Evolutionary conservation across 176 grass and related monocot genomes (phyloP), one percentile per base, ranked within the genome.

Genomic region (Luzula sylvatica): DNA sequence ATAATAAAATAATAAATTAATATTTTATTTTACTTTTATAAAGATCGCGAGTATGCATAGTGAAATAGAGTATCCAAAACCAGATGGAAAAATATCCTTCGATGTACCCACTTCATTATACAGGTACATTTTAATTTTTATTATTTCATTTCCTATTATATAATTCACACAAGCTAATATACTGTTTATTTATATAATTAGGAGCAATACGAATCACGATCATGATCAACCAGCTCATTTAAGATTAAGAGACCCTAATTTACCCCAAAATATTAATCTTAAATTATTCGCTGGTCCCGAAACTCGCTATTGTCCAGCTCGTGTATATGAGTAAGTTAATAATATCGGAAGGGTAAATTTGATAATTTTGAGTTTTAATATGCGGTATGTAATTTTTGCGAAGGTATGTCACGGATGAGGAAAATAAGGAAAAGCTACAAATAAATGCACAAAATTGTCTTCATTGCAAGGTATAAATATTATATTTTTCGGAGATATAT

Each of bases 191-290:
- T 42, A n/a, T n/a, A 47, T 32, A 29, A 17, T 38, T 74, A 96
- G 92, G 85, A 96, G 92, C 60, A 96, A 79, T 61, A 90, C 92
- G 72, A 90, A 96, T 74, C 92, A 96, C 65, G 92, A 96, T 60
- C 92, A 96, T 65, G 71, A 96, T 75, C 92, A 96, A 58, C 92
- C 92, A 38, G 66, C 74, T 77, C 92, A 90, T 96, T 81, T 96
- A 3, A 40, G n/a, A 13, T 72, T 90, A 71, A 96, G 49, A 63
- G 71, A 89, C 67, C 71, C 81, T 61, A 68, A 46, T 52, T 11
- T 82, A 72, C 81, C 81, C 26, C 71, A 90, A 56, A 72, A 9
- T n/a, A 28, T 90, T 76, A 96, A 96, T 66, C 59, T 96, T 53
- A 71, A 77, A 23, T 53, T 89, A 16, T 90, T 86, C 77, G 92